Evolutionary conservation across 2,329 filamentous ascomycete genomes (phyloP).

Genomic region (Magnaporthiopsis incrustans): DNA sequence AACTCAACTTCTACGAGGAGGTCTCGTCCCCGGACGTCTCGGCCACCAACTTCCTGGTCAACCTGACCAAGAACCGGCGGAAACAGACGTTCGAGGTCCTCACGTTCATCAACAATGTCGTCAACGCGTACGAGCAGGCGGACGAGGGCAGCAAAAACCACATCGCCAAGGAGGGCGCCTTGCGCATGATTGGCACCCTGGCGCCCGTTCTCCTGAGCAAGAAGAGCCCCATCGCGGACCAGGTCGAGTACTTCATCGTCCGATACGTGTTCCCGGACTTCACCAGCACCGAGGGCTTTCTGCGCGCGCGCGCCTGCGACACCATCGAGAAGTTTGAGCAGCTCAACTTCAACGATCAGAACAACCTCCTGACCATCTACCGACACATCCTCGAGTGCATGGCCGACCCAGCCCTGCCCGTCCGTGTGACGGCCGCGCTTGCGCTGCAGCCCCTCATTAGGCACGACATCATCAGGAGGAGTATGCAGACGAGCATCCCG

Average conservation of each 20-base stretch:
- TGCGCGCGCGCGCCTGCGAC: conserved; percentile 90
- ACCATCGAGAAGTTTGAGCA: conserved; percentile 97
- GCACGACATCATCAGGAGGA: conserved; percentile 86
- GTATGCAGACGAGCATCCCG: conserved; percentile 96
- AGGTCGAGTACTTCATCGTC: conserved; percentile 97
- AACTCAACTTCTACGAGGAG: conserved; percentile 97
- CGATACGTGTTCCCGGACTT: conserved; percentile 98
- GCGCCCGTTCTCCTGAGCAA: conserved; percentile 92
- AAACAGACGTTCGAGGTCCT: conserved; percentile 95
- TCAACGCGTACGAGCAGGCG: conserved; percentile 82
- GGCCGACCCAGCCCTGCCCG: conserved; percentile 87
- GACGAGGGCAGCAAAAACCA: conserved; percentile 87
- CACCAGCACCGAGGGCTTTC: conserved; percentile 81
- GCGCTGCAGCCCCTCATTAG: conserved; percentile 92
- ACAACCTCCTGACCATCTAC: conserved; percentile 94
- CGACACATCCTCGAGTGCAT: conserved; percentile 94
- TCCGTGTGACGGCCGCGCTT: conserved; percentile 87
- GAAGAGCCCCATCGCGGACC: conserved; percentile 95
- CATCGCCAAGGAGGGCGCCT: conserved; percentile 88
- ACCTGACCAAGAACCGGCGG: conserved; percentile 85
- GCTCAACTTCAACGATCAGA: conserved; percentile 91
- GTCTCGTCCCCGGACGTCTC: conserved; percentile 91
- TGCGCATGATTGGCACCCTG: conserved; percentile 94
- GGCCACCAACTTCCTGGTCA: conserved; percentile 92
- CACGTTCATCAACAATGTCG: conserved; percentile 89